phyloP scores from a whole-genome alignment of 73 alveolate genomes.

The Tetrahymena elliotti region DNA sequence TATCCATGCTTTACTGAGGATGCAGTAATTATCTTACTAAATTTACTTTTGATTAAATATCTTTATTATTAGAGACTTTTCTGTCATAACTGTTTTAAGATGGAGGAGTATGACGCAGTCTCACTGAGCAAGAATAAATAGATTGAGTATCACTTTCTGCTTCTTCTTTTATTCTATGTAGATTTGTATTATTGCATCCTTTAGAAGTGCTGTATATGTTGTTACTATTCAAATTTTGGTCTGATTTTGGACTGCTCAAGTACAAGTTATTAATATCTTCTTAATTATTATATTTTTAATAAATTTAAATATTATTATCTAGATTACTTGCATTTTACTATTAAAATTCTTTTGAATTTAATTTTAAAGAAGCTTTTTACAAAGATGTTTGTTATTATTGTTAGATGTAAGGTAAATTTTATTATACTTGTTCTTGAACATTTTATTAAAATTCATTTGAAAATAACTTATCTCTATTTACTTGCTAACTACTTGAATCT shows the following conservation, averaged over 20 bases:
- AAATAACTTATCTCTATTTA: neutral
- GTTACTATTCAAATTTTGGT: neutral
- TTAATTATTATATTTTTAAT: too few species aligned
- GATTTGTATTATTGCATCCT: neutral
- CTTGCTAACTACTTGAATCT: neutral
- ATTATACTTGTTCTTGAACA: neutral
- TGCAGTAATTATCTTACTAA: neutral
- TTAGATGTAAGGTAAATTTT: neutral
- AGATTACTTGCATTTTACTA: neutral
- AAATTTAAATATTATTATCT: neutral
- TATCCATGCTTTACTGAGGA: neutral
- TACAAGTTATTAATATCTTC: neutral
- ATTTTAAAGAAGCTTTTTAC: neutral
- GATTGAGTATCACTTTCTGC: neutral
- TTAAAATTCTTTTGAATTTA: neutral
- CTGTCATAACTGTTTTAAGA: neutral
- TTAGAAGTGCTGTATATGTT: neutral
- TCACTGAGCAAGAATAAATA: neutral
- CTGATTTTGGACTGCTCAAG: neutral
- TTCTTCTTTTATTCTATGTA: neutral
- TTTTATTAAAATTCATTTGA: neutral
- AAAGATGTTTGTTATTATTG: neutral
- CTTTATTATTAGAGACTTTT: neutral
- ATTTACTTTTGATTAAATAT: neutral
- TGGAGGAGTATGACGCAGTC: neutral